Evolutionary conservation across 805 yeast genomes (phyloP).

Genomic region (Isabelozyma heimii): DNA sequence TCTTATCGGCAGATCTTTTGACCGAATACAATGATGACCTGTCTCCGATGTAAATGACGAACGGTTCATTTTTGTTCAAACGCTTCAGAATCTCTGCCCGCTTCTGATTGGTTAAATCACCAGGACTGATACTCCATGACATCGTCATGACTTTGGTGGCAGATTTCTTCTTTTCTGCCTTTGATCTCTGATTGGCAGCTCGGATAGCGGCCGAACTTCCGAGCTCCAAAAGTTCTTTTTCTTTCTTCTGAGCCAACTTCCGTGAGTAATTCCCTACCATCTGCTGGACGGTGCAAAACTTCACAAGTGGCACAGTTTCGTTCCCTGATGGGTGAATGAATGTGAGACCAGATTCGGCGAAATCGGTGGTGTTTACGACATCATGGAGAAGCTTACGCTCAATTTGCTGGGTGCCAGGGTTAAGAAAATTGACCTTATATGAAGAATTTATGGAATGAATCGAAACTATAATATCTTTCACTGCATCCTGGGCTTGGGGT

Average conservation of each 20-base stretch:
- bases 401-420: slow-evolving; percentile 20
- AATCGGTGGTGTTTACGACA: slow-evolving; percentile 28
- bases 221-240: slow-evolving; percentile 25
- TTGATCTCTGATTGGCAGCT: slow-evolving; percentile 23
- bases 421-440: slow-evolving; percentile 24
- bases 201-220: slow-evolving; percentile 33
- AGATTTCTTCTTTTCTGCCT: slow-evolving; percentile 34
- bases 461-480: slow-evolving; percentile 20
- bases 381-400: slow-evolving; percentile 22
- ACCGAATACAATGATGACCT: slow-evolving; percentile 14
- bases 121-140: slow-evolving; percentile 36
- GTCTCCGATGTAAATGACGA: slow-evolving; percentile 23
- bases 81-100: slow-evolving; percentile 28
- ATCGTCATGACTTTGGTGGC: slow-evolving; percentile 30
- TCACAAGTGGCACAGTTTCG: slow-evolving; percentile 24
- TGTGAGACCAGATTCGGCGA: slow-evolving; percentile 20
- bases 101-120: slow-evolving; percentile 40
- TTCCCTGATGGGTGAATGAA: slow-evolving; percentile 15
- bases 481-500: slow-evolving; percentile 24
- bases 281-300: slow-evolving; percentile 19
- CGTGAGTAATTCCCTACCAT: slow-evolving; percentile 33
- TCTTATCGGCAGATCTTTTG: slow-evolving; percentile 9
- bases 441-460: slow-evolving; percentile 14
- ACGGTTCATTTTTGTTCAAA: slow-evolving; percentile 31
- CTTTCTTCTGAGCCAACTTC: slow-evolving; percentile 28